Conservation (phyloP, 345 rosid genomes). For the Sisymbrium altissimum region DNA sequence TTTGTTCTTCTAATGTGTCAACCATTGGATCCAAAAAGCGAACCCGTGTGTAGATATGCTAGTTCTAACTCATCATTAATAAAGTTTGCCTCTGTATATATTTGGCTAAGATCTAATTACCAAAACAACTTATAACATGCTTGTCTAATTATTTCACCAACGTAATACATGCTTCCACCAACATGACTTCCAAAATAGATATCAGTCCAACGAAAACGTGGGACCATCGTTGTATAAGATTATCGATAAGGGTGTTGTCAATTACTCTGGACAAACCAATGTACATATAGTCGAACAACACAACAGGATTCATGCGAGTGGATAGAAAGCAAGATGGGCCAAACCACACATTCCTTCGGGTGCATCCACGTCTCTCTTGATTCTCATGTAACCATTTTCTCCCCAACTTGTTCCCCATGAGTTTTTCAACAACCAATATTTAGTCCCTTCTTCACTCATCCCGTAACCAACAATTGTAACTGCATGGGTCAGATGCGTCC, state of each 20-base stretch:
- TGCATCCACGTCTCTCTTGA: neutral
- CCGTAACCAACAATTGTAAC: slow-evolving; percentile 50
- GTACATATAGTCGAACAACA: neutral
- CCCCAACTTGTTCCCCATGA: slow-evolving; percentile 35
- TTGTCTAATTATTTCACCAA: too few species aligned
- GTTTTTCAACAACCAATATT: slow-evolving; percentile 40
- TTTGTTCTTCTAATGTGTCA: too few species aligned
- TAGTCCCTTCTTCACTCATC: slow-evolving; percentile 21
- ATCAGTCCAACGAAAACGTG: neutral
- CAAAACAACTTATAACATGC: neutral
- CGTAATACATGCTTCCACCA: neutral
- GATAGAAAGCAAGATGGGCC: slow-evolving; percentile 42
- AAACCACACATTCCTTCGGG: slow-evolving; percentile 44
- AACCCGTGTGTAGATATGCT: too few species aligned
- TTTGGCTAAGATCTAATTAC: neutral
- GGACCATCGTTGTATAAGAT: neutral
- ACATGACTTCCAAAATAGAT: neutral
- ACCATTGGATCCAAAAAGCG: too few species aligned
- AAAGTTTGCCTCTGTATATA: neutral
- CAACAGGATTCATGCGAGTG: slow-evolving; percentile 19
- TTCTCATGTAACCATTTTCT: slow-evolving; percentile 48
- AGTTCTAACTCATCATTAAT: too few species aligned
- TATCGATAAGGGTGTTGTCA: neutral
- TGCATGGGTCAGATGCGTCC: slow-evolving; percentile 37
- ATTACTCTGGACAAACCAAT: neutral